Evolutionary conservation across 2,329 filamentous ascomycete genomes (phyloP), one percentile per base, ranked within the genome.

Genomic region (Trichoderma arundinaceum): DNA sequence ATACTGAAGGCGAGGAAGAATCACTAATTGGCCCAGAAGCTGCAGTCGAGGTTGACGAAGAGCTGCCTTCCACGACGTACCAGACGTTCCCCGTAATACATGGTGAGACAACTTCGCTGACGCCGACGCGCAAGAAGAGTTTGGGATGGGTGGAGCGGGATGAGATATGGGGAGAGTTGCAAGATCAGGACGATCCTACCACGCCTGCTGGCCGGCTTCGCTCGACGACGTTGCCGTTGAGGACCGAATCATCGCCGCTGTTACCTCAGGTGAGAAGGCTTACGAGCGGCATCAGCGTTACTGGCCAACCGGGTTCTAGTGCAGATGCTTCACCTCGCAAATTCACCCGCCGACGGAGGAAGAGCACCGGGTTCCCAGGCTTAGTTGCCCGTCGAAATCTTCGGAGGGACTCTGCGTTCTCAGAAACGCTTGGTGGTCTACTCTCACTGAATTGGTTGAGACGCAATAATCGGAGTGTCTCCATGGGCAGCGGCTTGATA

Each of bases 141-240:
- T 82, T 80, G 44, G 74, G 87, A 61, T 86, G 86, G 82, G 80
- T 86, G 65, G 91, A 95, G 74, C 86, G 87, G 1, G 88, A 88
- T 41, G 91, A 95, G 71, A 95, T 96, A 38, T 96, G 92, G 93
- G 91, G 88, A 64, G 92, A 96, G 75, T 83, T 97, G 13, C 90
- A 95, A 73, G 93, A 96, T 71, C 87, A 90, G 46, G 84, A 87
- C 58, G 77, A 79, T 19, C 75, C 78, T 35, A 79, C 76, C 65
- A 78, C 79, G 59, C 76, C 79, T 0, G 70, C 75, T 3, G 75
- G 73, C 48, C 78, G 82, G 52, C 74, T 78, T 28, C 81, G 84
- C 13, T 84, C 84, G 10, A 82, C 77, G 62, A 85, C 84, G 2
- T 66, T 86, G 41, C 82, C 84, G 0, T 76, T 73, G 1, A 72